These are phyloP conservation scores for Hortaea sp. DNA, from an alignment of 2,329 filamentous ascomycete species.

Conservation along the genomic window DNA sequence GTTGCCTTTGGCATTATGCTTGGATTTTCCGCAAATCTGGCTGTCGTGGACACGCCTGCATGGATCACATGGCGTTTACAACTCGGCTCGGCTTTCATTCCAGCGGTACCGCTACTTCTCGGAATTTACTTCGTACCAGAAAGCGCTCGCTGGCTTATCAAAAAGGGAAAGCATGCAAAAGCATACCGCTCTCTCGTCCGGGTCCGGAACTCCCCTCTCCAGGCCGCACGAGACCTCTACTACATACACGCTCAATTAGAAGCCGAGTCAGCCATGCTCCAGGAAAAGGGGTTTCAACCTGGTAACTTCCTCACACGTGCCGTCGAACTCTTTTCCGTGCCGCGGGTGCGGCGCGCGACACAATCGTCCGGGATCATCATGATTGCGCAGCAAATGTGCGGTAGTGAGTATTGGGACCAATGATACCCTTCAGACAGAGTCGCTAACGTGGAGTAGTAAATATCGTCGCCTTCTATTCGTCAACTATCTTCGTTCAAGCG, in stretches of 20 bases:
- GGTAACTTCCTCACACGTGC: slow-evolving; percentile 29
- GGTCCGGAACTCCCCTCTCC: slow-evolving; percentile 26
- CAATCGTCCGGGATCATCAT: slow-evolving; percentile 25
- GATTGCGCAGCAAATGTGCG: slow-evolving; percentile 26
- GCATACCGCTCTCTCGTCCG: slow-evolving; percentile 27
- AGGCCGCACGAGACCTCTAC: slow-evolving; percentile 33
- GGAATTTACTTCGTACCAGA: slow-evolving; percentile 36
- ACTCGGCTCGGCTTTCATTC: slow-evolving; percentile 30
- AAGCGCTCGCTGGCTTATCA: too few relatives aligned
- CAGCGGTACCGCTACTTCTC: slow-evolving; percentile 22
- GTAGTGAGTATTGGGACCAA: too few relatives aligned
- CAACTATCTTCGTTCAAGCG: slow-evolving; percentile 24
- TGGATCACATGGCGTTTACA: slow-evolving; percentile 21
- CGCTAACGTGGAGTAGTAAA: slow-evolving; percentile 4
- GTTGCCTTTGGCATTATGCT: slow-evolving; percentile 37
- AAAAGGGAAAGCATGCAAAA: slow-evolving; percentile 28
- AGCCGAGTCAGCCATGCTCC: too few relatives aligned
- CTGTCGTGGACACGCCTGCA: slow-evolving; percentile 13
- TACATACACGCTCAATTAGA: slow-evolving; percentile 26
- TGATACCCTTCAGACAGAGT: too few relatives aligned
- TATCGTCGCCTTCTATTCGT: slow-evolving; percentile 22
- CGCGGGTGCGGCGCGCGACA: slow-evolving; percentile 22
- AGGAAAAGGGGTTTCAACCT: slow-evolving; percentile 12
- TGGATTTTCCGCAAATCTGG: slow-evolving; percentile 27
- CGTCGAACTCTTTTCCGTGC: slow-evolving; percentile 24